Evolutionary conservation across 2,329 filamentous ascomycete genomes (phyloP), one percentile per base, ranked within the genome.

Genomic region (Neospermospora avenae): DNA sequence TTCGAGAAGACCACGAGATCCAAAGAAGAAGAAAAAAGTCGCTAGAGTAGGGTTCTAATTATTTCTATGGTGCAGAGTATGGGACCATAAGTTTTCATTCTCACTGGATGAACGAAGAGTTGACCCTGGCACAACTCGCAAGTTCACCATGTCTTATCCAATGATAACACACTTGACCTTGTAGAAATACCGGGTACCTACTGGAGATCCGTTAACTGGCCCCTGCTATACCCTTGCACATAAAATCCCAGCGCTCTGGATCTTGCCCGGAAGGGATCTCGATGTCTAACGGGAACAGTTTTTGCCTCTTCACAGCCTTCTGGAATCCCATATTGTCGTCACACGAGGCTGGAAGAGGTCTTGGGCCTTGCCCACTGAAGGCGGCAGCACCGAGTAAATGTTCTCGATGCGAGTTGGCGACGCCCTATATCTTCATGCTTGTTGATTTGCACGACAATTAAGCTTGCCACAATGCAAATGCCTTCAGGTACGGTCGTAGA

Each of bases 271-370:
- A 18, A 22, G 41, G 41, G 42, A 57, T 57, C 45, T 4, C 25
- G 24, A 44, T 34, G 16, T 42, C 20, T 37, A 3, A 42, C 56
- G 56, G 56, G 34, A 48, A 42, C 24, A 31, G n/a, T 34, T 53
- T 28, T 18, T 44, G 46, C 56, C 16, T 39, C 39, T 34, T n/a
- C 18, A 28, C n/a, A 42, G 11, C 37, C 20, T 58, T 58, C 46
- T 35, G 35, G 45, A 46, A 34, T 53, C 24, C 56, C 22, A 35
- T 18, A 25, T 41, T 28, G 35, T 46, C 39, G 37, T 28, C 51
- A 45, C 56, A 49, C 39, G 37, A 58, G 56, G 56, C 56, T 58
- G 56, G 46, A 58, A 41, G 13, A 39, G n/a, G 55, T 34, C n/a
- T n/a, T 46, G 31, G 25, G 35, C 48, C 39, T 34, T 39, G 46